Percentiles rank a stretch among this genome's conserved stretches.
These are phyloP conservation scores for Acanthamoeba castellanii DNA, from an alignment of 208 protist species.

Conservation along the genomic window DNA sequence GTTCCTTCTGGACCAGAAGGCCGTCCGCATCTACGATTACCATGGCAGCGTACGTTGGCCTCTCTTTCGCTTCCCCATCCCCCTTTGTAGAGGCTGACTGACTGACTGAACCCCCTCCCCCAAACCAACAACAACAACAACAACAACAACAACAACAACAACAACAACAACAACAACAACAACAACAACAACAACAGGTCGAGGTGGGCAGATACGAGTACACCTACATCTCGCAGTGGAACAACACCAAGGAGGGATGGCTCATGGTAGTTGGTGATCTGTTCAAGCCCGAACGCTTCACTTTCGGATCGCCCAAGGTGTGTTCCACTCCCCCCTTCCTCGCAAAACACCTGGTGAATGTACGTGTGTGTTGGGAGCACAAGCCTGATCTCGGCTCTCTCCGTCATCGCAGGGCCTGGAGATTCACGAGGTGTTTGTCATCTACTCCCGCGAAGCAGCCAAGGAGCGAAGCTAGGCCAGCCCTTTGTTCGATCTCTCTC, in stretches of 20 bases:
- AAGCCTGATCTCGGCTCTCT: neutral
- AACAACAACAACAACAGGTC: neutral
- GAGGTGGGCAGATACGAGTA: conserved; percentile 47
- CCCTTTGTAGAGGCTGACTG: neutral
- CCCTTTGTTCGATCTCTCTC: no score
- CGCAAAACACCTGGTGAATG: neutral
- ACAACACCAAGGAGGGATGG: neutral
- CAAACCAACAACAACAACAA: no score
- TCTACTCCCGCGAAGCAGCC: conserved; percentile 46
- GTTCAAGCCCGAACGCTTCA: conserved; percentile 68
- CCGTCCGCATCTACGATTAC: conserved; percentile 27
- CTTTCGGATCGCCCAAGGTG: conserved; percentile 56
- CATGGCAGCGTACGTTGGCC: conserved; percentile 14
- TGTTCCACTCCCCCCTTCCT: neutral
- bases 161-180: no score
- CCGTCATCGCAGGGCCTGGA: neutral
- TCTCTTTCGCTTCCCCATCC: neutral
- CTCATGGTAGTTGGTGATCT: conserved; percentile 64
- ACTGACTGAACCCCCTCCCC: no score
- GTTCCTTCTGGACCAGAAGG: neutral
- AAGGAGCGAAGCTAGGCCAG: neutral
- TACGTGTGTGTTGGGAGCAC: neutral
- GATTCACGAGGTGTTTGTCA: conserved; percentile 23
- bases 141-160: neutral
- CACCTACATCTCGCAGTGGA: conserved; percentile 68